These are phyloP conservation scores for Clonostachys byssicola DNA, from an alignment of 2,329 filamentous ascomycete species.

Conservation along the genomic window DNA sequence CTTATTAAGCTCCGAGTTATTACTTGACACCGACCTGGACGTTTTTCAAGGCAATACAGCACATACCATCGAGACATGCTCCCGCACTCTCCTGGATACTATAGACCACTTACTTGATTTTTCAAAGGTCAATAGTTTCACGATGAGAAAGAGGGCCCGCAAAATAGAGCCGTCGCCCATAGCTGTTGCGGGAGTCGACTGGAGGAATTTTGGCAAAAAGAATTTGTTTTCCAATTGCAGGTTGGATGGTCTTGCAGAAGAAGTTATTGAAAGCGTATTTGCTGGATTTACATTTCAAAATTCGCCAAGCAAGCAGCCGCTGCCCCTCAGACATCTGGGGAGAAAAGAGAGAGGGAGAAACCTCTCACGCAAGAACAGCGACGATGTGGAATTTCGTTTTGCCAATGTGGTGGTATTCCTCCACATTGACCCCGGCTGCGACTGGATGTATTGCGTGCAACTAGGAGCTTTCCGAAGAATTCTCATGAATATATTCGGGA, in stretches of 20 bases:
- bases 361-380: background rate
- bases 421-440: slow-evolving; percentile 38
- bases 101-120: slow-evolving; percentile 50
- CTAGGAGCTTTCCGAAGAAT: slow-evolving; percentile 47
- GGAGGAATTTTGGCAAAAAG: slow-evolving; percentile 9
- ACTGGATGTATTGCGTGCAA: slow-evolving; percentile 52
- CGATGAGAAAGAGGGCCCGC: slow-evolving; percentile 16
- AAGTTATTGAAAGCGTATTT: slow-evolving; percentile 40
- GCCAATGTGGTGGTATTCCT: slow-evolving; percentile 36
- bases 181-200: slow-evolving; percentile 4
- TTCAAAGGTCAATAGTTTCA: slow-evolving; percentile 45
- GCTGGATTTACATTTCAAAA: slow-evolving; percentile 36
- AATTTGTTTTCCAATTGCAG: slow-evolving; percentile 18
- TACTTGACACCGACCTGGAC: slow-evolving; percentile 45
- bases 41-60: slow-evolving; percentile 40
- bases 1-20: slow-evolving; percentile 45
- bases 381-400: background rate
- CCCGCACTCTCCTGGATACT: slow-evolving; percentile 42
- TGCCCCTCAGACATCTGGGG: too few relatives aligned
- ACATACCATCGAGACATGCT: slow-evolving; percentile 44
- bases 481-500: slow-evolving; percentile 60
- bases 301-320: slow-evolving; percentile 6
- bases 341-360: too few relatives aligned
- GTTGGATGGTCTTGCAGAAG: slow-evolving; percentile 35
- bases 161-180: slow-evolving; percentile 7